Evolutionary conservation across 2,329 filamentous ascomycete species (phyloP).

Genomic region (Aureobasidium uvarum): DNA sequence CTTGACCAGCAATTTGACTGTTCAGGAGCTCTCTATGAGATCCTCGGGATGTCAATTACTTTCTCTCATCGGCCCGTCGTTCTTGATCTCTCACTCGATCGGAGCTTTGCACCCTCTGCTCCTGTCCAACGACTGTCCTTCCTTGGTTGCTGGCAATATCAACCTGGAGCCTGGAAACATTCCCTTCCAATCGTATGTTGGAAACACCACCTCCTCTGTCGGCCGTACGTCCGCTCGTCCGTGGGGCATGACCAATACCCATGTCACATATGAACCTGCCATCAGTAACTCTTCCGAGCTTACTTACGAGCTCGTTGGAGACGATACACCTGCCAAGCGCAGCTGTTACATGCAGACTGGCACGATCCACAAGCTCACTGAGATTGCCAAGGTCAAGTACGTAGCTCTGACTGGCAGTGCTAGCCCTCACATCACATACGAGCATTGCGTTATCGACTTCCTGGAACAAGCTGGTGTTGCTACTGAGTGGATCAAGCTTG

Average conservation of each 20-base stretch:
- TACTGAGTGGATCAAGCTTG: conserved; percentile 49
- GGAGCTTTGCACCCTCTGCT: conserved; percentile 42
- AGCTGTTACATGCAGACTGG: conserved; percentile 44
- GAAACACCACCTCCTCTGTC: conserved; percentile 29
- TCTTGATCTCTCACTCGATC: conserved; percentile 39
- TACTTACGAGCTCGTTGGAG: conserved; percentile 31
- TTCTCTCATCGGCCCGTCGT: conserved; percentile 36
- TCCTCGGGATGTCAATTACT: conserved; percentile 37
- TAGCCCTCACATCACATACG: conserved; percentile 54
- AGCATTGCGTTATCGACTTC: conserved; percentile 55
- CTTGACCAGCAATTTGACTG: conserved; percentile 34
- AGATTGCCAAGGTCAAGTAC: conserved; percentile 51
- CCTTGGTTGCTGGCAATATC: conserved; percentile 52
- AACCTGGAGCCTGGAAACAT: conserved; percentile 56
- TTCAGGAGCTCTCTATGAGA: conserved; percentile 36
- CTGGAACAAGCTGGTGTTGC: conserved; percentile 53
- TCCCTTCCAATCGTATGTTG: conserved; percentile 43
- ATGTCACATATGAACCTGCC: conserved; percentile 39
- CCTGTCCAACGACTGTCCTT: conserved; percentile 51
- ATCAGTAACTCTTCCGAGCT: conserved; percentile 34
- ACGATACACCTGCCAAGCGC: conserved; percentile 35
- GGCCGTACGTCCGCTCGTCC: conserved; percentile 29
- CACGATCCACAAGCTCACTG: conserved; percentile 47
- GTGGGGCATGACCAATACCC: conserved; percentile 39
- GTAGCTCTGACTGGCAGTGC: conserved; percentile 54